Evolutionary conservation across 2,329 filamentous ascomycete genomes (phyloP), one percentile per base, ranked within the genome.

Genomic region (Drechslerella coelobrocha): DNA sequence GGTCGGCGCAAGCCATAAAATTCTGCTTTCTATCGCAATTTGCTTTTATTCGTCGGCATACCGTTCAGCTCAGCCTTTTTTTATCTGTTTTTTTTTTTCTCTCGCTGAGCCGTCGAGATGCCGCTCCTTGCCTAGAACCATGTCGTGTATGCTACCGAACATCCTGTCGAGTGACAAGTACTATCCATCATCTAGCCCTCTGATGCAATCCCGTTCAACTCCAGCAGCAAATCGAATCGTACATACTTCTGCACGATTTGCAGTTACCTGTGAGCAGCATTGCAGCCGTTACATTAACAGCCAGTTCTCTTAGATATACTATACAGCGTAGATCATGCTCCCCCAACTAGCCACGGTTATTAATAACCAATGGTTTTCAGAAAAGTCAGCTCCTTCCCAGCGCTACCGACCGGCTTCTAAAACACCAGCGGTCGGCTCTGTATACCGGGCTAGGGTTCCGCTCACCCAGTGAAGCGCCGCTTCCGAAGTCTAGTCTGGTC

Each of bases 321-420:
- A 7, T 6, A 34, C 29, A 6, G 12, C 7, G 29, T 12, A 6
- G 29, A 34, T 34, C 29, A 34, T 12, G 34, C 12, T 2, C 4
- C 34, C 34, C 4, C 34, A 14, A 3, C 34, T n/a, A 39, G 34
- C 12, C 34, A 39, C 34, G 34, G 34, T 39, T 39, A 39, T 39
- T 39, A 39, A 39, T 39, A 39, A 39, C 34, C 34, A 39, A 39
- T n/a, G 34, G n/a, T n/a, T n/a, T n/a, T n/a, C n/a, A n/a, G n/a
- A n/a, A n/a, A n/a, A 39, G 5, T 14, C 29, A n/a, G 12, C 34
- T 39, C 12, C 12, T n/a, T 10, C 34, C 34, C 34, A 39, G 34
- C 34, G n/a, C n/a, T n/a, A n/a, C n/a, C n/a, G n/a, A n/a, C 17
- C 12, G 29, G 12, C 7, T 34, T 34, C 29, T 12, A 34, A 39